Evolutionary conservation across 345 rosid species (phyloP), one percentile per base, ranked within the genome.

Genomic region (Gynandropsis gynandra): DNA sequence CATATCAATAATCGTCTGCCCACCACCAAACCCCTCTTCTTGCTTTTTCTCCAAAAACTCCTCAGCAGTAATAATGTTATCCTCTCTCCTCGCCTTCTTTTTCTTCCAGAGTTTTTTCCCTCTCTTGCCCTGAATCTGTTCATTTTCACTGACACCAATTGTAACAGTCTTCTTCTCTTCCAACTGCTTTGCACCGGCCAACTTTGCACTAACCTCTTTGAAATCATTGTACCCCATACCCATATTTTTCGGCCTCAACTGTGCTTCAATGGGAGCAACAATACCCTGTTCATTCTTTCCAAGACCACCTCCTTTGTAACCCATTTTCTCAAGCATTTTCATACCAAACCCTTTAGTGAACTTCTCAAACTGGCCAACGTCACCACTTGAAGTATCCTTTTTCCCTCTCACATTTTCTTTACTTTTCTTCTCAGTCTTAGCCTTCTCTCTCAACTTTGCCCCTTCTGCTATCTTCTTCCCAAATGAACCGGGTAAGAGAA

Each of bases 1-100:
- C 98, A 87, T 87, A 62, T 90, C 98, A 45, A 87, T 74, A 64
- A 90, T 92, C 66, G 82, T 86, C 71, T 83, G 96, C 38, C 81
- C 75, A 68, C 84, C 84, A 56, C 79, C 85, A 66, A 75, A 79
- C 3, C 87, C 79, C 66, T 76, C 78, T 38, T 87, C 95, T 64
- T 82, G 78, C 75, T 82, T 87, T 70, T 80, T 70, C 11, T 76
- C 96, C 62, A 90, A 63, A 69, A 87, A 42, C 71, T 82, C 80
- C 64, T 82, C 87, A 1, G 77, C 82, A 19, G 98, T 82, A 44
- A 73, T 17, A 38, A 77, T 80, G 66, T 50, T 62, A 56, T 66
- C 71, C 59, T 63, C 67, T 59, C 73, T 76, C 79, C 56, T 75
- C 33, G 53, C 77, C 58, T 58, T 71, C 20, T 65, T 72, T 76